Evolutionary conservation across 2,329 filamentous ascomycete genomes (phyloP).

Genomic region (Apiospora arundinis): DNA sequence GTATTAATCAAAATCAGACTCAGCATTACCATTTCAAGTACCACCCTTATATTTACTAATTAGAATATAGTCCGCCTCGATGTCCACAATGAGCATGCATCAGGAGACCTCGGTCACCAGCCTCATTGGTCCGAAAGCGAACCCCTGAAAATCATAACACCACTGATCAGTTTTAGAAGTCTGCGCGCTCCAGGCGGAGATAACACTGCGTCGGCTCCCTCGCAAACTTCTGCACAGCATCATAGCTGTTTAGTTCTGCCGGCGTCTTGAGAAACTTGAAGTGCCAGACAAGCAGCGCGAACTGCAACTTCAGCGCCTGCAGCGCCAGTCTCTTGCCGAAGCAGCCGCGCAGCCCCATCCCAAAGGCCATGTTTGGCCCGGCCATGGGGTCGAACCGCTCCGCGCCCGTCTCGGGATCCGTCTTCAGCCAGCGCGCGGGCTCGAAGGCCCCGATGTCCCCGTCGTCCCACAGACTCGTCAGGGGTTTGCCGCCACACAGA

Average conservation of each 20-base stretch:
- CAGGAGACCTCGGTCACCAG: not conserved
- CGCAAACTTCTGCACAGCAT: not conserved
- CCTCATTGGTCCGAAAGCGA: not conserved
- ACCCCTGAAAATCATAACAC: not conserved
- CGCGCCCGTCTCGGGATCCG: not conserved
- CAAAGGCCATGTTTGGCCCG: conserved; percentile 34
- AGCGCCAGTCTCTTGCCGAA: conserved; percentile 34
- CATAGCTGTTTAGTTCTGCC: conserved; percentile 21
- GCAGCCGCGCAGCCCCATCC: conserved; percentile 33
- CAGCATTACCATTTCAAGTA: not conserved
- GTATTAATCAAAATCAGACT: not conserved
- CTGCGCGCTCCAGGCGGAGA: not conserved
- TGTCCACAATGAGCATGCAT: not conserved
- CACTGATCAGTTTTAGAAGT: not conserved
- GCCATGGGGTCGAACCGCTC: conserved; percentile 31
- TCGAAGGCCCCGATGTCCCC: not conserved
- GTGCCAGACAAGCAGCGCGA: conserved; percentile 30
- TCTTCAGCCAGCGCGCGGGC: not conserved
- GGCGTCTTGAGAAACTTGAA: conserved; percentile 27
- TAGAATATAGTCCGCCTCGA: not conserved
- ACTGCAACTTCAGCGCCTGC: conserved; percentile 28
- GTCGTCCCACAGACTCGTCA: not conserved
- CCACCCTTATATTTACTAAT: not conserved
- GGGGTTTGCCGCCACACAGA: not conserved
- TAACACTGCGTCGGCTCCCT: conserved; percentile 21